phyloP scores from a whole-genome alignment of 192 early-diverging fungal genomes.

The Podila epicladia region DNA sequence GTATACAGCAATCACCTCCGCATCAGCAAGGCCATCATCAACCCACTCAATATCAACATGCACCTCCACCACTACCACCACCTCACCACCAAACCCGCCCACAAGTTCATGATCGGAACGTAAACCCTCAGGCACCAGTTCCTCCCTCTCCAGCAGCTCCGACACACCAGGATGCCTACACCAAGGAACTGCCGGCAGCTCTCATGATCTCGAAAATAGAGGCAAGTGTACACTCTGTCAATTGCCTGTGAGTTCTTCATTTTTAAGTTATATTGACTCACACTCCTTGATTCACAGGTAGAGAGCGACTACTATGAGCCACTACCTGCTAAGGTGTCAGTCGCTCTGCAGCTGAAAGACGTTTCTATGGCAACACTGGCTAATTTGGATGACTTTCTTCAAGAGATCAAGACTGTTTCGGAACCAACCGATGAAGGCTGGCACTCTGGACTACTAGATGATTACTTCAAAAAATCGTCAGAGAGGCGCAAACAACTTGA shows the following conservation, averaged over 20 bases:
- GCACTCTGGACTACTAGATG: neutral
- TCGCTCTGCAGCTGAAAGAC: conserved; percentile 17
- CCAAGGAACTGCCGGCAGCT: conserved; percentile 28
- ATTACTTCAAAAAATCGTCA: neutral
- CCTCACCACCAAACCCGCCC: neutral
- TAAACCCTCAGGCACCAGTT: neutral
- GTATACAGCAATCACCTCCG: neutral
- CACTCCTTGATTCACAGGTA: neutral
- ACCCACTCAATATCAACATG: neutral
- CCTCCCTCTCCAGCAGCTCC: conserved; percentile 14
- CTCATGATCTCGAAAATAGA: conserved; percentile 44
- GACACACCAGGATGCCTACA: conserved; percentile 26
- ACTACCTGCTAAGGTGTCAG: conserved; percentile 16
- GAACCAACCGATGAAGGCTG: neutral
- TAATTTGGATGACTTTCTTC: conserved; percentile 12
- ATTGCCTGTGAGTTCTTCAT: neutral
- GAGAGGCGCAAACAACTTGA: neutral
- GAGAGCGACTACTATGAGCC: conserved; percentile 37
- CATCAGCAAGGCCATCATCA: neutral
- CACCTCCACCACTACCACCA: neutral
- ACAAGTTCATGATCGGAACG: neutral
- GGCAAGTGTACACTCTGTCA: conserved; percentile 4
- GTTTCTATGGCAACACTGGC: neutral
- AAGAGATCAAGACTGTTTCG: neutral
- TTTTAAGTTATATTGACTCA: neutral